phyloP scores from a whole-genome alignment of 2,329 filamentous ascomycete genomes.

The Alternaria sp. region DNA sequence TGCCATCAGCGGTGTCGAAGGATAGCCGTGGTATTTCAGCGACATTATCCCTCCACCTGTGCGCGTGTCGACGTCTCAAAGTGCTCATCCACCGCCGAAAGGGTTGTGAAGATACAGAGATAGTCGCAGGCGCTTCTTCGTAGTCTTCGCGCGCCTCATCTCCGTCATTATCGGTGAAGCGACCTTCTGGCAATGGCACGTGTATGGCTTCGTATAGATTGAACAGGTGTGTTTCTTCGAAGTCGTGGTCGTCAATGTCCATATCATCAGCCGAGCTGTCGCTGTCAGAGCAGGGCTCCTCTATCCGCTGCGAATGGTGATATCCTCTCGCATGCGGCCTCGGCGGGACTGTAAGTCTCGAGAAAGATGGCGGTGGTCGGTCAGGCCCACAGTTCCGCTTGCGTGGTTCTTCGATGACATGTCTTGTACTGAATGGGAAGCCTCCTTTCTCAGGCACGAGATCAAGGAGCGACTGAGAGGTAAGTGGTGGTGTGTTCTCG shows the following conservation, averaged over 20 bases:
- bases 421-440: slow-evolving; percentile 1
- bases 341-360: slow-evolving; percentile 13
- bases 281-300: slow-evolving; percentile 11
- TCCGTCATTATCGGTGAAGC: slow-evolving; percentile 26
- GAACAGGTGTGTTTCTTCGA: slow-evolving; percentile 31
- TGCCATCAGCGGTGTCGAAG: slow-evolving; percentile 35
- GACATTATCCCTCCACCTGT: slow-evolving; percentile 45
- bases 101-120: slow-evolving; percentile 46
- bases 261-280: slow-evolving; percentile 17
- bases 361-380: slow-evolving; percentile 25
- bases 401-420: slow-evolving; percentile 21
- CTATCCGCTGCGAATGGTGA: slow-evolving; percentile 3
- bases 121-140: not conserved
- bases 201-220: slow-evolving; percentile 42
- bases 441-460: slow-evolving; percentile 32
- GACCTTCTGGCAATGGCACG: slow-evolving; percentile 33
- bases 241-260: slow-evolving; percentile 17
- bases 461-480: slow-evolving; percentile 43
- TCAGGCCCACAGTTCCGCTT: slow-evolving; percentile 29
- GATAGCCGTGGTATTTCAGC: slow-evolving; percentile 45
- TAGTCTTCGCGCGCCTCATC: slow-evolving; percentile 12
- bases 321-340: slow-evolving; percentile 17
- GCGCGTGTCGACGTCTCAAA: slow-evolving; percentile 63
- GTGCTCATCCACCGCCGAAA: slow-evolving; percentile 78
- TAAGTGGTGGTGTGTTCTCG: slow-evolving; percentile 44